Percentiles rank a stretch among this genome's conserved stretches.
These are phyloP conservation scores for Decorospora gaudefroyi DNA, from an alignment of 2,329 filamentous ascomycete species.

Conservation along the genomic window DNA sequence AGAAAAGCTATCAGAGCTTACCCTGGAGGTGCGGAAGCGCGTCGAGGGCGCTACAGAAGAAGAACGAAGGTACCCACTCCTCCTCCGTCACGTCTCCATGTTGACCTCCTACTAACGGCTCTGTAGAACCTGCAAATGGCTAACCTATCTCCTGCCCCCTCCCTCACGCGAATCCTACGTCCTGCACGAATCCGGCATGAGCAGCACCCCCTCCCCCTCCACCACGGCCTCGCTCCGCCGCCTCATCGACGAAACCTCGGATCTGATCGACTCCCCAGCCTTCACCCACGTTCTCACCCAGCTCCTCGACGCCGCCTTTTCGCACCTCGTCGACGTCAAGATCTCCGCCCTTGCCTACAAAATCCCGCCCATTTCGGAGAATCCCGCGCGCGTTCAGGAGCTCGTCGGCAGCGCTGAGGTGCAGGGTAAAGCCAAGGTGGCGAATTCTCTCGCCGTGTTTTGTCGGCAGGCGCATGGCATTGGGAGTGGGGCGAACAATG, in stretches of 20 bases:
- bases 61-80: constrained; percentile 58
- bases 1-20: constrained; percentile 76
- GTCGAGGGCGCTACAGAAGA: constrained; percentile 75
- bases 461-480: constrained; percentile 90
- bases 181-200: constrained; percentile 82
- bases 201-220: constrained; percentile 47
- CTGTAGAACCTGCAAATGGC: constrained; percentile 67
- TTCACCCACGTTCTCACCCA: constrained; percentile 85
- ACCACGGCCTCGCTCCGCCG: constrained; percentile 68
- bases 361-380: constrained; percentile 53
- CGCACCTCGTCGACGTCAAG: constrained; percentile 79
- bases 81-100: neutral
- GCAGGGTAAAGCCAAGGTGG: constrained; percentile 75
- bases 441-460: constrained; percentile 85
- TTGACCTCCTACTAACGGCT: constrained; percentile 14
- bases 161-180: constrained; percentile 79
- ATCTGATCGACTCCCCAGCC: constrained; percentile 90
- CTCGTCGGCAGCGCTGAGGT: constrained; percentile 56
- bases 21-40: constrained; percentile 79
- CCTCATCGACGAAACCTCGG: constrained; percentile 91
- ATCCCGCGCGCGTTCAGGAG: constrained; percentile 55
- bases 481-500: constrained; percentile 63
- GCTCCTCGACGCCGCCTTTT: constrained; percentile 86
- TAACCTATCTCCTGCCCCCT: constrained; percentile 81
- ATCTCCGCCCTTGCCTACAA: constrained; percentile 80